phyloP scores from a whole-genome alignment of 148 eudicot genomes.

The Nepenthes mirabilis region DNA sequence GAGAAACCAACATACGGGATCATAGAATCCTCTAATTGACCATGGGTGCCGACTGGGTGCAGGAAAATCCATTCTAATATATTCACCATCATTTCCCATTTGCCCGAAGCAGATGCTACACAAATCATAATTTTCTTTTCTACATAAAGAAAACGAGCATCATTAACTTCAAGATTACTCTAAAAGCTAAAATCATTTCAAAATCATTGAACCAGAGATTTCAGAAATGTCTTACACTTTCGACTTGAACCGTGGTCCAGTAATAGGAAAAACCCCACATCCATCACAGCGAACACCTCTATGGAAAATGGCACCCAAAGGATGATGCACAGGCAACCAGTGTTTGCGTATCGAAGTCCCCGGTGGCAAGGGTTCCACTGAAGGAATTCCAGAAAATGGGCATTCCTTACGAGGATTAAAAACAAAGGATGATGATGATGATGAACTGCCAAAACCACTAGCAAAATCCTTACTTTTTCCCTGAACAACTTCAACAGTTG shows the following conservation, averaged over 20 bases:
- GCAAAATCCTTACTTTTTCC: constrained; percentile 2
- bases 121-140: constrained; percentile 61
- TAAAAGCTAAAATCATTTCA: neutral
- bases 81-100: constrained; percentile 48
- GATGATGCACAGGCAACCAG: neutral
- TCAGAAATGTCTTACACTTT: constrained; percentile 51
- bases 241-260: constrained; percentile 84
- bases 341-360: neutral
- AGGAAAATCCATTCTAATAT: constrained; percentile 55
- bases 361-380: constrained; percentile 2
- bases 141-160: constrained; percentile 18
- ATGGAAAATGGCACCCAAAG: constrained; percentile 34
- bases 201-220: neutral
- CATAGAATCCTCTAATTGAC: constrained; percentile 13
- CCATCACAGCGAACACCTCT: constrained; percentile 88
- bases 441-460: neutral
- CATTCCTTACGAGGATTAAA: constrained; percentile 9
- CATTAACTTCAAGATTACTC: constrained; percentile 4
- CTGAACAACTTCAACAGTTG: neutral
- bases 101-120: constrained; percentile 54
- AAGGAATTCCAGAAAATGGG: constrained; percentile 27
- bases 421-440: neutral
- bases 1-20: constrained; percentile 22
- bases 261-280: constrained; percentile 64
- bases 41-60: constrained; percentile 9